phyloP scores from a whole-genome alignment of 768 basidiomycete species.

The Mycena haematopus region DNA sequence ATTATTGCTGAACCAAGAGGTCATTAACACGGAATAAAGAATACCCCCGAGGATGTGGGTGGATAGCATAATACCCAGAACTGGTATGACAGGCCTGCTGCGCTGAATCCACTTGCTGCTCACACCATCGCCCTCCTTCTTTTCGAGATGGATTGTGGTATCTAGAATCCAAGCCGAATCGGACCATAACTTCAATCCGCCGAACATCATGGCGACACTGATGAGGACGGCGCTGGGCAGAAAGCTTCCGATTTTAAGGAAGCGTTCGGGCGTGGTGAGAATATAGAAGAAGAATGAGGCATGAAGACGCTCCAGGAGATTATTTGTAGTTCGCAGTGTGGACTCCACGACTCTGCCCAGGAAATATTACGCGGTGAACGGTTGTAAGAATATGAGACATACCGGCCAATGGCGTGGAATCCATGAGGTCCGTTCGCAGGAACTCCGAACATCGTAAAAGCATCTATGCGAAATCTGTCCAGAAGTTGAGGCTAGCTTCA shows the following conservation, averaged over 20 bases:
- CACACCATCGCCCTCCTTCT: slow-evolving; percentile 26
- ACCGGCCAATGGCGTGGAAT: slow-evolving; percentile 92
- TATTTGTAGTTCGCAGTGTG: slow-evolving; percentile 88
- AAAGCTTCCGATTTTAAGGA: slow-evolving; percentile 91
- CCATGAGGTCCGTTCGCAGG: slow-evolving; percentile 94
- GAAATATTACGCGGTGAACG: slow-evolving; percentile 12
- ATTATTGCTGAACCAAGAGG: slow-evolving; percentile 49
- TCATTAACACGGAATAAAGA: slow-evolving; percentile 57
- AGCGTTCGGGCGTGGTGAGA: slow-evolving; percentile 62
- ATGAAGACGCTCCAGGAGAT: slow-evolving; percentile 93
- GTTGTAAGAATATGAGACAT: slow-evolving; percentile 34
- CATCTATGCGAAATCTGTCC: slow-evolving; percentile 89
- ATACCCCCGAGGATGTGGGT: slow-evolving; percentile 63
- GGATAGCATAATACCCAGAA: slow-evolving; percentile 55
- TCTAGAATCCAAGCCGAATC: slow-evolving; percentile 61
- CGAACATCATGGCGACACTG: slow-evolving; percentile 85
- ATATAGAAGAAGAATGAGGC: slow-evolving; percentile 99
- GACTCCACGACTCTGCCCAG: slow-evolving; percentile 78
- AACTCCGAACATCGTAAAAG: slow-evolving; percentile 87
- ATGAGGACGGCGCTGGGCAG: slow-evolving; percentile 88
- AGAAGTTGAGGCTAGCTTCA: slow-evolving; percentile 12
- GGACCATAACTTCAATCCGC: slow-evolving; percentile 78
- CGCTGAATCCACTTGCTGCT: slow-evolving; percentile 50
- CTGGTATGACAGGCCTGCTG: slow-evolving; percentile 59
- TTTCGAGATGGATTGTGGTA: slow-evolving; percentile 19